Conservation (phyloP, 805 yeast genomes). For the Metschnikowia baotianmanensis region DNA sequence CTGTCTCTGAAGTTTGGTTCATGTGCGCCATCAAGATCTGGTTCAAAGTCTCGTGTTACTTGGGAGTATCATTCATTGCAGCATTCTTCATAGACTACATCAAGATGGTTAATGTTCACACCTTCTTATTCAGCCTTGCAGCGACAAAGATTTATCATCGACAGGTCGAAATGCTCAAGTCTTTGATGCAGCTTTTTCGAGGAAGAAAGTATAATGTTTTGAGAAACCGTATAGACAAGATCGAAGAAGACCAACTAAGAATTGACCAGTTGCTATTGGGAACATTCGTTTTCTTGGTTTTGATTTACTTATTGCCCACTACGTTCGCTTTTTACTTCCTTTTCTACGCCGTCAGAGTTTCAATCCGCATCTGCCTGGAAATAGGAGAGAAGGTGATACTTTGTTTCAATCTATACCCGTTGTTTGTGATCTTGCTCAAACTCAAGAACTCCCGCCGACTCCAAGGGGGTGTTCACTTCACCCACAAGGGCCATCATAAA, state of each 20-base stretch:
- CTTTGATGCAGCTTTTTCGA: conserved; percentile 79
- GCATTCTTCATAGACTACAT: conserved; percentile 65
- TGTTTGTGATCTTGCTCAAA: conserved; percentile 77
- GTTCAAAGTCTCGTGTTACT: conserved; percentile 22
- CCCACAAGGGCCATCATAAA: conserved; percentile 16
- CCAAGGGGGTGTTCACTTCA: conserved; percentile 50
- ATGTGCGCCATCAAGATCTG: conserved; percentile 6
- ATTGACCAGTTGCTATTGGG: conserved; percentile 87
- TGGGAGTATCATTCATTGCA: conserved; percentile 70
- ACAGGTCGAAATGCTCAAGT: conserved; percentile 64
- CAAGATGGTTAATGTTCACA: conserved; percentile 63
- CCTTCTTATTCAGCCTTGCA: conserved; percentile 73
- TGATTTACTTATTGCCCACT: conserved; percentile 81
- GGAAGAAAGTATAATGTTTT: conserved; percentile 86
- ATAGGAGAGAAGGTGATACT: conserved; percentile 59
- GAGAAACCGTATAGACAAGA: conserved; percentile 81
- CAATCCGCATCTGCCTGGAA: conserved; percentile 48
- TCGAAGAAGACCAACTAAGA: conserved; percentile 58
- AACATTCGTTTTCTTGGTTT: conserved; percentile 78
- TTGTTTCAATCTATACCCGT: conserved; percentile 76
- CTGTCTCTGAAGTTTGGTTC: conserved; percentile 4
- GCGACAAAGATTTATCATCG: conserved; percentile 76
- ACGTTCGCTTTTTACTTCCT: conserved; percentile 77
- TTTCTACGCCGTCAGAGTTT: conserved; percentile 60
- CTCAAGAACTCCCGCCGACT: conserved; percentile 71